Evolutionary conservation across 306 rosid genomes (phyloP).

Genomic region (Rubus parviflorus): DNA sequence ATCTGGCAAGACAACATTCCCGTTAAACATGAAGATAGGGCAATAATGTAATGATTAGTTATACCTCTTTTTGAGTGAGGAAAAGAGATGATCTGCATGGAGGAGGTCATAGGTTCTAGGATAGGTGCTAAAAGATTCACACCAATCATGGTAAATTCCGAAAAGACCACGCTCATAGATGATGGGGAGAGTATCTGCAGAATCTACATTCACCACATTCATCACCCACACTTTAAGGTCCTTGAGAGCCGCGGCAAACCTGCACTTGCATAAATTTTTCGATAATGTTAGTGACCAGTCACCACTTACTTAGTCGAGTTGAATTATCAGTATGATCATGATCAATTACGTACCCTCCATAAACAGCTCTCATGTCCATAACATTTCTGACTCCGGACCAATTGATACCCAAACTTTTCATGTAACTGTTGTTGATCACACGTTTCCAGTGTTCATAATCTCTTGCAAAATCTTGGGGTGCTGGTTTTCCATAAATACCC

Average conservation of each 20-base stretch:
- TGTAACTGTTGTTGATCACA: slow-evolving; percentile 51
- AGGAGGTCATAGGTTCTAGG: slow-evolving; percentile 83
- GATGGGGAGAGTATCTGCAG: slow-evolving; percentile 85
- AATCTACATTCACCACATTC: slow-evolving; percentile 79
- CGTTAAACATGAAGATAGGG: not conserved
- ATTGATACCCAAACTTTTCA: slow-evolving; percentile 66
- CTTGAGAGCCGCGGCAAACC: slow-evolving; percentile 83
- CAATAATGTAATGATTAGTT: not conserved
- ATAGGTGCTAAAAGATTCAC: slow-evolving; percentile 91
- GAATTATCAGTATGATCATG: not conserved
- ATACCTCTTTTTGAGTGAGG: slow-evolving; percentile 73
- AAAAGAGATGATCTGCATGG: slow-evolving; percentile 90
- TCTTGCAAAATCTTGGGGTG: slow-evolving; percentile 69
- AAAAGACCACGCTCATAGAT: slow-evolving; percentile 92
- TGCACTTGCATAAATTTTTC: slow-evolving; percentile 29
- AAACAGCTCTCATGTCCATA: slow-evolving; percentile 93
- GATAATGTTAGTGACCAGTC: not conserved
- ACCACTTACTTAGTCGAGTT: not conserved
- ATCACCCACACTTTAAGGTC: slow-evolving; percentile 81
- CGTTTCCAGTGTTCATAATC: slow-evolving; percentile 83
- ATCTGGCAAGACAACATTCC: not conserved
- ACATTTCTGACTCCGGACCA: slow-evolving; percentile 80
- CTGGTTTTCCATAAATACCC: slow-evolving; percentile 89
- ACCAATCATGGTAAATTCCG: slow-evolving; percentile 96
- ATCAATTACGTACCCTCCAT: slow-evolving; percentile 63